Evolutionary conservation across 768 basidiomycete genomes (phyloP).

Genomic region (Kwoniella bestiolae): DNA sequence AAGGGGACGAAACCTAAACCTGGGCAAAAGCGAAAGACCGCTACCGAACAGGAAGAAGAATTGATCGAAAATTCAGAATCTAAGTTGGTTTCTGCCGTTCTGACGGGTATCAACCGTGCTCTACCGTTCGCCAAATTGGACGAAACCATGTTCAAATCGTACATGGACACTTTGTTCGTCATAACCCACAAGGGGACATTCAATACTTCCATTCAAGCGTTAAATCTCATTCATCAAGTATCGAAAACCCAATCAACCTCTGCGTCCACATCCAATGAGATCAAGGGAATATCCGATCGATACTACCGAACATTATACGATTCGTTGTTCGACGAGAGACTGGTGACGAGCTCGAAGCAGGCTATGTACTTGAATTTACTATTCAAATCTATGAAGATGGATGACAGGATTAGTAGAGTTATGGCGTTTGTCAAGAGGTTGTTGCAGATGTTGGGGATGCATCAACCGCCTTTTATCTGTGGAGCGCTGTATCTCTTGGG

Average conservation of each 20-base stretch:
- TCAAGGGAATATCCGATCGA: conserved; percentile 58
- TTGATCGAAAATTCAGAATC: conserved; percentile 78
- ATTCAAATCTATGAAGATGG: conserved; percentile 84
- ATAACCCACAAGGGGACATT: conserved; percentile 96
- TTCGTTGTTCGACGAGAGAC: conserved; percentile 80
- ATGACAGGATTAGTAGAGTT: conserved; percentile 66
- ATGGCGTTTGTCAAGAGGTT: conserved; percentile 82
- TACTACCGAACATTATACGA: conserved; percentile 78
- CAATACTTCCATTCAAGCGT: conserved; percentile 91
- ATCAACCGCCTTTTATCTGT: conserved; percentile 82
- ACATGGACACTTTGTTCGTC: conserved; percentile 89
- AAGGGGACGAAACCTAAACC: conserved; percentile 49
- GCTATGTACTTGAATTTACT: conserved; percentile 95
- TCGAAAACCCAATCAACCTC: conserved; percentile 30
- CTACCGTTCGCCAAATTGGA: conserved; percentile 87
- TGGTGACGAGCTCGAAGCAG: conserved; percentile 84
- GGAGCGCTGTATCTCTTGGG: conserved; percentile 80
- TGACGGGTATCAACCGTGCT: conserved; percentile 94
- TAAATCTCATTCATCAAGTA: conserved; percentile 86
- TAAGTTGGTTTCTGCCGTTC: conserved; percentile 81
- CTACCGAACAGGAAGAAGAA: conserved; percentile 52
- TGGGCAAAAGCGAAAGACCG: conserved; percentile 54
- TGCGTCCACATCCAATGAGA: background rate
- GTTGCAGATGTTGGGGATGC: conserved; percentile 74
- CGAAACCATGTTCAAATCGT: conserved; percentile 74